Evolutionary conservation across 1,284 basidiomycete species (phyloP), one percentile per base, ranked within the genome.

Genomic region (Hemileia vastatrix): DNA sequence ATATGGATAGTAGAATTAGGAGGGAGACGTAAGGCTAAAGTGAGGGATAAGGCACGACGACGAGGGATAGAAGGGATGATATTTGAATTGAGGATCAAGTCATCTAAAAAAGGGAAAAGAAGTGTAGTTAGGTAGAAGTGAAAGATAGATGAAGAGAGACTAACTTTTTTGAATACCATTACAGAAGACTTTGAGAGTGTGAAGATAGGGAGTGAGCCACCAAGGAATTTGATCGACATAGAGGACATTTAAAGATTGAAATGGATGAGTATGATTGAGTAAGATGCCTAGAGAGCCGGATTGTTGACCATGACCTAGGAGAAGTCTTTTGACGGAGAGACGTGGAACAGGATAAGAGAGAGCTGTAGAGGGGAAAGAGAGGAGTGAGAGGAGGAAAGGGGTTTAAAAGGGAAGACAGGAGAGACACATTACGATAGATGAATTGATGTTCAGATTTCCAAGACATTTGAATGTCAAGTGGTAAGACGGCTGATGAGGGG

Each of bases 141-240:
- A 64, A 23, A 3, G 50, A 64, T 48, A 44, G 45, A 45, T 63
- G n/a, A 65, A 19, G 5, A 32, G 49, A 23, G 21, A 64, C 67
- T 61, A 43, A 67, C 66, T 64, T 27, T 63, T 64, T 21, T 60
- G 50, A 2, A 66, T 47, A 3, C 71, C 72, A 9, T 75, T 68
- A n/a, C 76, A 65, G 21, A 77, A 70, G 1, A 83, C 76, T 19
- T 76, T 74, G 54, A 96, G 78, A 4, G 92, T 91, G 76, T 92
- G 88, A 65, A 95, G 79, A 78, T 87, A 92, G 52, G 90, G 86
- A 66, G 88, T 86, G 54, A 97, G 81, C 72, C 92, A 86, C 85
- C 91, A 95, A 2, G 94, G 94, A 80, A 95, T 85, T 1, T 87
- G 86, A 76, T 98, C 95, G 57, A 90, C 82, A 77, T 94, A 96